Percentiles rank a stretch among this genome's conserved stretches.
Conservation (phyloP, 805 yeast genomes). For the Candida multigemmis region DNA sequence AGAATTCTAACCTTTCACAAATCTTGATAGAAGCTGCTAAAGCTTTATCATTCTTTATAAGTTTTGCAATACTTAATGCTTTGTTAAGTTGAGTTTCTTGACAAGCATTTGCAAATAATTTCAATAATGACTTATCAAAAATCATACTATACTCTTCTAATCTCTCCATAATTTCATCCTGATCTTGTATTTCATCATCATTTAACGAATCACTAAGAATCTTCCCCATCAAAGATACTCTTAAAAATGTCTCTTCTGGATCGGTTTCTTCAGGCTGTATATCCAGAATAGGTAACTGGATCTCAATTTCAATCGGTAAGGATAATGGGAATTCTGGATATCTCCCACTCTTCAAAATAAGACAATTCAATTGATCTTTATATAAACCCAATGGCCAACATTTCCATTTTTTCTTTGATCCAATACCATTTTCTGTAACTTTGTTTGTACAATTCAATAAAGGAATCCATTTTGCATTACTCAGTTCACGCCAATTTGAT, state of each 20-base stretch:
- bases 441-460: conserved; percentile 49
- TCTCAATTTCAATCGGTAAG: conserved; percentile 68
- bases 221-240: conserved; percentile 53
- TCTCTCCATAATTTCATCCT: conserved; percentile 38
- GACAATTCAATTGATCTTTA: conserved; percentile 61
- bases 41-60: conserved; percentile 70
- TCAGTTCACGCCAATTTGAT: conserved; percentile 67
- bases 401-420: conserved; percentile 40
- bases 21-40: conserved; percentile 77
- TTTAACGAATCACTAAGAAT: conserved; percentile 45
- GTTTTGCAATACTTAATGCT: conserved; percentile 61
- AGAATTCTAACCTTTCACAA: conserved; percentile 52
- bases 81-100: conserved; percentile 52
- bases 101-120: conserved; percentile 69
- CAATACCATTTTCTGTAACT: conserved; percentile 41
- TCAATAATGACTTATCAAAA: conserved; percentile 71
- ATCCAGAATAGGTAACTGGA: conserved; percentile 51
- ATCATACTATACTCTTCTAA: conserved; percentile 42
- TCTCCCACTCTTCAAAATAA: conserved; percentile 48
- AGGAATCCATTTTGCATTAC: conserved; percentile 85
- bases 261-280: conserved; percentile 14
- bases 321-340: conserved; percentile 84
- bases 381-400: conserved; percentile 87
- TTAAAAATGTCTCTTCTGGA: conserved; percentile 59
- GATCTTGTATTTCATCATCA: conserved; percentile 18